Percentiles rank a stretch among this genome's conserved stretches.
phyloP scores from a whole-genome alignment of 2,329 filamentous ascomycete genomes.

The Trichoderma sp. region DNA sequence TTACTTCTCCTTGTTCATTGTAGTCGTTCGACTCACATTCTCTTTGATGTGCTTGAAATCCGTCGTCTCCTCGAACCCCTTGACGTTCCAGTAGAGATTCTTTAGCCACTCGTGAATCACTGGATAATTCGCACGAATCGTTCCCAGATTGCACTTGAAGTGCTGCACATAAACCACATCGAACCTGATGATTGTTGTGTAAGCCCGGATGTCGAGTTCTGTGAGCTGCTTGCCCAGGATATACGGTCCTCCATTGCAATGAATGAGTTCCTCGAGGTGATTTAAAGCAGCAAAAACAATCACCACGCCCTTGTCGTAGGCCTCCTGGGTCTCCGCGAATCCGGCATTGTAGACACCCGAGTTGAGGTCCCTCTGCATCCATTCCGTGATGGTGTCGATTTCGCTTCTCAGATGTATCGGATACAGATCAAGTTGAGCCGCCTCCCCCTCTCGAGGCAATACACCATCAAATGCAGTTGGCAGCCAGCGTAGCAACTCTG shows the following conservation, averaged over 20 bases:
- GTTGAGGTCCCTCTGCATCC: conserved; percentile 61
- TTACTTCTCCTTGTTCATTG: too few relatives aligned
- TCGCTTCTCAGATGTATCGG: conserved; percentile 53
- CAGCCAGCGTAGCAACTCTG: conserved; percentile 82
- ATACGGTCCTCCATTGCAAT: conserved; percentile 51
- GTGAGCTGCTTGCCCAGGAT: conserved; percentile 66
- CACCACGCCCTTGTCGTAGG: conserved; percentile 63
- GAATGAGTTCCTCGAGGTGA: conserved; percentile 61
- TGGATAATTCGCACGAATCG: conserved; percentile 66
- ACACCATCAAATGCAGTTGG: conserved; percentile 71
- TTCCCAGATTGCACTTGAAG: conserved; percentile 66
- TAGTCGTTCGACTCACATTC: conserved; percentile 39
- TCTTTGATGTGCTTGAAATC: conserved; percentile 71
- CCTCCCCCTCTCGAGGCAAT: conserved; percentile 43
- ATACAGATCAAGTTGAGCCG: conserved; percentile 57
- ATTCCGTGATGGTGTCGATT: conserved; percentile 67
- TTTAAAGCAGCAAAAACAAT: conserved; percentile 68
- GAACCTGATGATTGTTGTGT: conserved; percentile 66
- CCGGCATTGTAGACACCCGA: conserved; percentile 58
- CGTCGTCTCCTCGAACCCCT: conserved; percentile 56
- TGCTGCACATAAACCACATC: conserved; percentile 69
- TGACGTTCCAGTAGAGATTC: conserved; percentile 68
- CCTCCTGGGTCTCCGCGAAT: conserved; percentile 66
- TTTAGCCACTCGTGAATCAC: conserved; percentile 68
- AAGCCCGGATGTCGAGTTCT: conserved; percentile 69